These are phyloP conservation scores for Fusarium paranaense DNA, from an alignment of 2,329 filamentous ascomycete species.

Conservation along the genomic window DNA sequence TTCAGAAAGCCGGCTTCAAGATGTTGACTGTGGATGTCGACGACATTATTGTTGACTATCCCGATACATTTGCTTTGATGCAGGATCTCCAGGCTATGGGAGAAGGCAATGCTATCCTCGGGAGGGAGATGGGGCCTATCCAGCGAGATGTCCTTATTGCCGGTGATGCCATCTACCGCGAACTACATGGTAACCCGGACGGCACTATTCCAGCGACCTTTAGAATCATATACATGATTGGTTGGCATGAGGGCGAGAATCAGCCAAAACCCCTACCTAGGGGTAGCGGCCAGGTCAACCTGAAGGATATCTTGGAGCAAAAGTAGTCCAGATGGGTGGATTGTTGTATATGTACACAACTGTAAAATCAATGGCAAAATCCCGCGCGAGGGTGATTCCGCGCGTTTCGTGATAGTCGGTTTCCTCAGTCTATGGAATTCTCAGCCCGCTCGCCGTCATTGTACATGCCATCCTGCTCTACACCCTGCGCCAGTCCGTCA, in stretches of 20 bases:
- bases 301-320: slow-evolving; percentile 80
- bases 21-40: slow-evolving; percentile 97
- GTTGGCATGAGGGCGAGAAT: slow-evolving; percentile 87
- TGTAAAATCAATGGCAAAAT: slow-evolving; percentile 18
- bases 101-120: slow-evolving; percentile 88
- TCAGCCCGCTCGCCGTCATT: slow-evolving; percentile 19
- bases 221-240: slow-evolving; percentile 97
- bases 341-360: slow-evolving; percentile 21
- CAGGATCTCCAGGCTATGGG: slow-evolving; percentile 96
- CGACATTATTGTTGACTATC: slow-evolving; percentile 96
- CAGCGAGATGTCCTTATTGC: slow-evolving; percentile 87
- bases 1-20: slow-evolving; percentile 91
- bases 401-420: slow-evolving; percentile 12
- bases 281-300: slow-evolving; percentile 86
- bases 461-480: slow-evolving; percentile 33
- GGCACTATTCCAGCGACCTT: slow-evolving; percentile 89
- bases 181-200: slow-evolving; percentile 85
- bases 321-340: slow-evolving; percentile 47
- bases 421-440: slow-evolving; percentile 37
- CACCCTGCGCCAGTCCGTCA: slow-evolving; percentile 93
- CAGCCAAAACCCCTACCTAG: slow-evolving; percentile 84
- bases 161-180: slow-evolving; percentile 87
- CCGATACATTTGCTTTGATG: slow-evolving; percentile 91
- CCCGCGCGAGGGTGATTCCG: not conserved
- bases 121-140: slow-evolving; percentile 84